These are phyloP conservation scores for Hymenoscyphus albidus DNA, from an alignment of 2,329 filamentous ascomycete genomes.

Conservation along the genomic window DNA sequence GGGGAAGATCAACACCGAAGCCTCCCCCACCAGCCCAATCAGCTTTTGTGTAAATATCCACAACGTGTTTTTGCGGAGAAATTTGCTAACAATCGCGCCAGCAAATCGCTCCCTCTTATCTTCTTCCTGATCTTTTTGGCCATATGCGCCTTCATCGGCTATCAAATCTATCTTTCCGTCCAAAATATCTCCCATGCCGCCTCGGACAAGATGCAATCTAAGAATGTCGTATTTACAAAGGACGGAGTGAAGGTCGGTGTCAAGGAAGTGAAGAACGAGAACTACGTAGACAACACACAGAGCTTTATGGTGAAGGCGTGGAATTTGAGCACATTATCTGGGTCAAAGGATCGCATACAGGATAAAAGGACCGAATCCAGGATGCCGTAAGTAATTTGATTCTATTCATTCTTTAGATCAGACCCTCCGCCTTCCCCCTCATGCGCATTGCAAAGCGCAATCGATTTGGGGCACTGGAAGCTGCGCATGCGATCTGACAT, in stretches of 20 bases:
- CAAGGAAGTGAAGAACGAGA: slow-evolving; percentile 64
- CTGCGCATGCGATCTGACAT: neutral
- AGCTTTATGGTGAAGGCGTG: slow-evolving; percentile 63
- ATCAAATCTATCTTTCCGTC: slow-evolving; percentile 67
- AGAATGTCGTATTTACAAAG: slow-evolving; percentile 71
- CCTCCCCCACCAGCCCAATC: slow-evolving; percentile 33
- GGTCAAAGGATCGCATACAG: slow-evolving; percentile 34
- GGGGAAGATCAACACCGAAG: slow-evolving; percentile 31
- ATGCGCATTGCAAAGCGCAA: neutral
- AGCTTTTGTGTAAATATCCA: slow-evolving; percentile 32
- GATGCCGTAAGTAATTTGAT: slow-evolving; percentile 28
- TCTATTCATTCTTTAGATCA: neutral
- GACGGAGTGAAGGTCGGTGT: slow-evolving; percentile 70
- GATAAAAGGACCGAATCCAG: slow-evolving; percentile 28
- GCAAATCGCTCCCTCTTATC: slow-evolving; percentile 61
- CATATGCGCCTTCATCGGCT: slow-evolving; percentile 60
- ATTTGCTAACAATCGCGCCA: slow-evolving; percentile 15
- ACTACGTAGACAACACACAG: slow-evolving; percentile 71
- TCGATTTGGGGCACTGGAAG: neutral
- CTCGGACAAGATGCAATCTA: slow-evolving; percentile 67
- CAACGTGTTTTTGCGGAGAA: neutral
- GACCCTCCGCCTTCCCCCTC: neutral
- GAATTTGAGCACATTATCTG: slow-evolving; percentile 46
- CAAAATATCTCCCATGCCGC: slow-evolving; percentile 63
- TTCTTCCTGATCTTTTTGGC: slow-evolving; percentile 57